Evolutionary conservation across 257 asterid species (phyloP).

Genomic region (Jaltomata sinuosa): DNA sequence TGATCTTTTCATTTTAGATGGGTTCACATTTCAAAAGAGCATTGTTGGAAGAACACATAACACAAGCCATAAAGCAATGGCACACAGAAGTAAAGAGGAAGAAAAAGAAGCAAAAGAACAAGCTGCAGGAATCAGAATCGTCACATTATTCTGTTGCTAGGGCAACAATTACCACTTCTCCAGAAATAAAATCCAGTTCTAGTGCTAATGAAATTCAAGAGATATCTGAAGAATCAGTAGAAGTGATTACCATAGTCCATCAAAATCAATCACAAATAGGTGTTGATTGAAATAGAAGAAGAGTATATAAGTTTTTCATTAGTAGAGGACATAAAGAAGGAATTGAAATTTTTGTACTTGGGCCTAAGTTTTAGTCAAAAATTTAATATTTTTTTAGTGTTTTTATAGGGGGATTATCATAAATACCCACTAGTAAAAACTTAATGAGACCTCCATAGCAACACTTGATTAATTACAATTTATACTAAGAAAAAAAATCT

Average conservation of each 20-base stretch:
- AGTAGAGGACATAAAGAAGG: too few species aligned
- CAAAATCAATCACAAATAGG: not conserved
- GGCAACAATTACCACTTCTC: not conserved
- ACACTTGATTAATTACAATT: too few species aligned
- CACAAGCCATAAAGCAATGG: slow-evolving; percentile 52
- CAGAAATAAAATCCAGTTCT: not conserved
- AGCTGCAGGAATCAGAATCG: not conserved
- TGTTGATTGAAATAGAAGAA: not conserved
- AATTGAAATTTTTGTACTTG: too few species aligned
- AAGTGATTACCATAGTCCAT: not conserved
- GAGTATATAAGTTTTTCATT: too few species aligned
- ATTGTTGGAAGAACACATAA: slow-evolving; percentile 43
- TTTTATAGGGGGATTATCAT: too few species aligned
- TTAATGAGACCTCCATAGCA: too few species aligned
- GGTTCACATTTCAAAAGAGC: slow-evolving; percentile 50
- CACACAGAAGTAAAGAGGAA: slow-evolving; percentile 45
- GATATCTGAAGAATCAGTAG: not conserved
- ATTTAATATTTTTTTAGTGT: too few species aligned
- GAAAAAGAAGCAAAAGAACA: slow-evolving; percentile 13
- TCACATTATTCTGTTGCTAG: not conserved
- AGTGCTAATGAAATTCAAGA: not conserved
- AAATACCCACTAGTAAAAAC: too few species aligned
- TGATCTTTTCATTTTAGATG: slow-evolving; percentile 30
- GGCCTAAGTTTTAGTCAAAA: too few species aligned
- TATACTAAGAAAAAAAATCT: too few species aligned